phyloP scores from a whole-genome alignment of 768 basidiomycete genomes.

The Russula brevipes region DNA sequence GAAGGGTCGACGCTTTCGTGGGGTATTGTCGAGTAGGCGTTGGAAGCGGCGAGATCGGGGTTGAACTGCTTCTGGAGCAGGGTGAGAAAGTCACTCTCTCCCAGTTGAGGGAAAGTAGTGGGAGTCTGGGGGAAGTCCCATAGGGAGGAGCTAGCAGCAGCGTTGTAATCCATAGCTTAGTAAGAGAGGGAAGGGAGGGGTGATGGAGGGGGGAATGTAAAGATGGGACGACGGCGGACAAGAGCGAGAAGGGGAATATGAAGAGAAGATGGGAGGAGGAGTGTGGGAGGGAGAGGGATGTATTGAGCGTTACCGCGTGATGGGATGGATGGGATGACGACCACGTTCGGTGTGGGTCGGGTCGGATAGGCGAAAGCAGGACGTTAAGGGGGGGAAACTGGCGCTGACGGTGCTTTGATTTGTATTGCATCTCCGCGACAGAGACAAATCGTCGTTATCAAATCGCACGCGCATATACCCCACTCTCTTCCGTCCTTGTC shows the following conservation, averaged over 20 bases:
- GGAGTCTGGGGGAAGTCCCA: slow-evolving; percentile 57
- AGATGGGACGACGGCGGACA: background rate
- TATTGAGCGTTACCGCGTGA: too few species aligned
- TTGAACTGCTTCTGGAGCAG: slow-evolving; percentile 75
- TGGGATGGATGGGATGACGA: background rate
- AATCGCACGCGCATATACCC: background rate
- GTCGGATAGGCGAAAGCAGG: background rate
- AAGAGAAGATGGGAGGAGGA: too few species aligned
- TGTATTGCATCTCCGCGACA: too few species aligned
- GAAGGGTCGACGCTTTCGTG: slow-evolving; percentile 55
- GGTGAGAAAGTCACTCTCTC: slow-evolving; percentile 73
- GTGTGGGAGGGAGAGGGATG: too few species aligned
- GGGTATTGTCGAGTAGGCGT: slow-evolving; percentile 30
- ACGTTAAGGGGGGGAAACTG: background rate
- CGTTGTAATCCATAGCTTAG: slow-evolving; percentile 45
- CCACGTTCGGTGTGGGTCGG: too few species aligned
- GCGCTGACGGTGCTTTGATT: background rate
- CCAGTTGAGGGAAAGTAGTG: slow-evolving; percentile 54
- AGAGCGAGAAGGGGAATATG: too few species aligned
- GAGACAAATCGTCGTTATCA: background rate
- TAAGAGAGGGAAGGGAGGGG: background rate
- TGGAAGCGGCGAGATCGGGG: slow-evolving; percentile 27
- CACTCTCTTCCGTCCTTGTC: background rate
- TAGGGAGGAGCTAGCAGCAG: slow-evolving; percentile 42
- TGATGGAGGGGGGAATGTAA: background rate